Evolutionary conservation across 2,329 filamentous ascomycete species (phyloP), one percentile per base, ranked within the genome.

Genomic region (Monilinia laxa): DNA sequence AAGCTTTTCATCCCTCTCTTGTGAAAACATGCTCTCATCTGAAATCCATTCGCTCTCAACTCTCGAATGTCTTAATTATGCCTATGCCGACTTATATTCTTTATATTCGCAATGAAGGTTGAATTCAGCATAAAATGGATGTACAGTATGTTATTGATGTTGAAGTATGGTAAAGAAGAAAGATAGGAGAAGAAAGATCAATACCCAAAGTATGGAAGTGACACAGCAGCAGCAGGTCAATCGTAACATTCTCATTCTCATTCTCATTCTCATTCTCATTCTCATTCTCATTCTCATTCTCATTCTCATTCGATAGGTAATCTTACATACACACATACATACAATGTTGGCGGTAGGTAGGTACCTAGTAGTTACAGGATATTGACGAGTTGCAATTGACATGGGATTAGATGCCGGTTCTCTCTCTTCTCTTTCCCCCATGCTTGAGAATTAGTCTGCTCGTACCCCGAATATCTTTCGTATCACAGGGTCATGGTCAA

Each of bases 401-500:
- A 9, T 49, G 6, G 47, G 20, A 49, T 23, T 49, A 23, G 45
- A 47, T 47, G 16, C 16, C 47, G 47, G 7, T 16, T 23, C 11
- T n/a, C 9, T 47, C 16, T 18, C 40, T 12, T 14, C 16, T 14
- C 11, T 18, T 18, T 14, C 16, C 11, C 40, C 40, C 47, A n/a
- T 49, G 47, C 47, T 49, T 49, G 47, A 49, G 42, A 20, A 20
- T 18, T 47, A 7, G 12, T 23, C 10, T 23, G 47, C 47, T 51
- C 47, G 47, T 51, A n/a, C 28, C 10, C 53, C 52, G 28, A 54
- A 56, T 42, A 42, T 42, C 55, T 57, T 57, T 57, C 35, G 23
- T 40, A 57, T 57, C 55, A 57, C 38, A 57, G 42, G 55, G 23
- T 38, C 35, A 28, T 42, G 55, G 55, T 28, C 38, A 57, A 28